These are phyloP conservation scores for Ustulina deusta DNA, from an alignment of 2,329 filamentous ascomycete species.

Conservation along the genomic window DNA sequence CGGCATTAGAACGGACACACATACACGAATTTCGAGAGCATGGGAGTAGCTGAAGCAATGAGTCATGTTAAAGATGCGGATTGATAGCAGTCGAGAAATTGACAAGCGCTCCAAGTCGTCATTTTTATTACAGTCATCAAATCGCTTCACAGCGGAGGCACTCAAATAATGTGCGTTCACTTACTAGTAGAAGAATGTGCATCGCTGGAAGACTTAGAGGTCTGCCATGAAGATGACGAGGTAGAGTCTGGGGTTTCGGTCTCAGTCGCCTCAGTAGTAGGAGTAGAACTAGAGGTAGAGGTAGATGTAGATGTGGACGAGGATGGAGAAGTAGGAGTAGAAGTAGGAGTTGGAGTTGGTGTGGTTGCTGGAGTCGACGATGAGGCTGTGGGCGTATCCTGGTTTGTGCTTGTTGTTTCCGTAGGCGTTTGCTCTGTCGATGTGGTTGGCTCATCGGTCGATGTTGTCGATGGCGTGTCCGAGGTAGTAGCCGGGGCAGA, in stretches of 20 bases:
- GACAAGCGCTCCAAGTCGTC: neutral
- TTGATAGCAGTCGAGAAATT: neutral
- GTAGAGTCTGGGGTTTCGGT: slow-evolving; percentile 7
- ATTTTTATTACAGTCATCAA: neutral
- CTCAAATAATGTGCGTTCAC: neutral
- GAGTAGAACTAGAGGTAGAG: slow-evolving; percentile 12
- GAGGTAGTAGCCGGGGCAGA: slow-evolving; percentile 33
- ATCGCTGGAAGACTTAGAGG: slow-evolving; percentile 22
- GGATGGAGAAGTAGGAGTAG: too few relatives aligned
- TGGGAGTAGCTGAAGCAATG: neutral
- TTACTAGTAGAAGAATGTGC: slow-evolving; percentile 21
- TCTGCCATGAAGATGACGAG: slow-evolving; percentile 18
- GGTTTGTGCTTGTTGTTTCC: slow-evolving; percentile 39
- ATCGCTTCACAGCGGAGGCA: too few relatives aligned
- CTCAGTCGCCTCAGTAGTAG: slow-evolving; percentile 8
- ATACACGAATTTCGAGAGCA: neutral
- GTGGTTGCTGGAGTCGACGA: slow-evolving; percentile 32
- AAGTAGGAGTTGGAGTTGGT: slow-evolving; percentile 25
- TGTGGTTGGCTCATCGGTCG: slow-evolving; percentile 26
- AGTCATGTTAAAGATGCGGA: neutral
- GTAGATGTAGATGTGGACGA: slow-evolving; percentile 24
- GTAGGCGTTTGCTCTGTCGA: slow-evolving; percentile 45
- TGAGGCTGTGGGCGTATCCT: slow-evolving; percentile 22
- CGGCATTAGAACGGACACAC: slow-evolving; percentile 25
- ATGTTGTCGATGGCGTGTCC: slow-evolving; percentile 23